Base-by-base conservation (phyloP, 805 yeast species). In the Cyberlindnera petersonii region DNA sequence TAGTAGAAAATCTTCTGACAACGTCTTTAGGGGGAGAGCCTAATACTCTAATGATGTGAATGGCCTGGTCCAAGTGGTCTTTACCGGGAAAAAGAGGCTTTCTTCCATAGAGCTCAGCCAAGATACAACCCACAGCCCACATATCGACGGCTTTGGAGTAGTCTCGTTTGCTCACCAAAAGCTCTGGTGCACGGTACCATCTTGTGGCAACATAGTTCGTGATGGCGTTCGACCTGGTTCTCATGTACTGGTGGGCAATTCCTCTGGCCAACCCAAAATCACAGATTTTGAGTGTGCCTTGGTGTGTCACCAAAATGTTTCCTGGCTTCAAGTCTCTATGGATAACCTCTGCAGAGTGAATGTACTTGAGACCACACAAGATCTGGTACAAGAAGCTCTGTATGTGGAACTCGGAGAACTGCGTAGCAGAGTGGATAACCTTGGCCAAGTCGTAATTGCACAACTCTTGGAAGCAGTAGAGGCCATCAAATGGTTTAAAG, bases 101-200 rank as follows among this genome's bases (percentile, higher is more conserved):
- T 44, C 96, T 67, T 0, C 87, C 86, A 47, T 83, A 85, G 34
- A 89, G 66, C 59, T 89, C 98, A 3, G 82, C 95, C 43, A 88
- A 62, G 9, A 89, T 87, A 55, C 97, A 89, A 1, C 97, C 98
- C 9, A 82, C 77, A 0, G 96, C 88, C 98, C 98, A 89, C 68
- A 89, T 69, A 59, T 89, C 98, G 33, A 89, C 82, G 3, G 76
- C 69, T 41, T 82, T 82, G 4, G 78, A 72, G 55, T 86, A 86
- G 14, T 50, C 53, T 36, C 68, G 71, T 40, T 73, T 69, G 9
- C 84, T 72, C 24, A 88, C 60, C 31, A 89, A 75, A 33, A 89
- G 68, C 54, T 89, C 98, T 0, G 98, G 98, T 0, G 97, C 96
- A 31, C 98, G 69, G 55, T 89, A 89, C 96, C 96, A 89, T 42